Conservation (phyloP, 129 eudicot genomes). For the Sambucus nigra region DNA sequence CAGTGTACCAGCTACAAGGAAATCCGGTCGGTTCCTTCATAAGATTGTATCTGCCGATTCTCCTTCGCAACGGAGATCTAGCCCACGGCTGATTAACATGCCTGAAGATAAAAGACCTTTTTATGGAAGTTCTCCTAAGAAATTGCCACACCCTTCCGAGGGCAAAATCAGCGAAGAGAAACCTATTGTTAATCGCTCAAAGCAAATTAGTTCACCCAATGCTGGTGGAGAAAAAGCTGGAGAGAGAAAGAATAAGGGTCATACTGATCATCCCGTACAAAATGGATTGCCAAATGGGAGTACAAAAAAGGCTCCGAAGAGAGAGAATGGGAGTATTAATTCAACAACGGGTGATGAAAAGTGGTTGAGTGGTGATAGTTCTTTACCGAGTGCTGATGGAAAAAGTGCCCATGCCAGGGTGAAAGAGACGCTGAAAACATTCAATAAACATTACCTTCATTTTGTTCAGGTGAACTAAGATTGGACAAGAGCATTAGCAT, state of each 20-base stretch:
- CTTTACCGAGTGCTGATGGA: constrained; percentile 13
- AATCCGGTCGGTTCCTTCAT: constrained; percentile 22
- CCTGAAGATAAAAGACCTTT: constrained; percentile 19
- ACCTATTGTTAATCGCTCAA: background rate
- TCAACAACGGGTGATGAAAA: background rate
- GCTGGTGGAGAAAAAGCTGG: background rate
- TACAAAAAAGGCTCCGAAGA: background rate
- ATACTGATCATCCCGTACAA: background rate
- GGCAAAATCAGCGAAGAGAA: background rate
- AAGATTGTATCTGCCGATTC: constrained; percentile 7
- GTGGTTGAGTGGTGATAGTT: background rate
- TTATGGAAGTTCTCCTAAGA: constrained; percentile 18
- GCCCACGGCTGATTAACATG: constrained; percentile 18
- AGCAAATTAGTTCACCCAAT: background rate
- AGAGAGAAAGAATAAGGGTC: background rate
- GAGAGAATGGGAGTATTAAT: background rate
- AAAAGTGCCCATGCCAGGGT: constrained; percentile 26
- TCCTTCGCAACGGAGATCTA: constrained; percentile 12
- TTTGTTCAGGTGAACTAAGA: constrained; percentile 33
- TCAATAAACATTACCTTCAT: constrained; percentile 32
- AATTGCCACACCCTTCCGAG: background rate
- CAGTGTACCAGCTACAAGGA: constrained; percentile 15
- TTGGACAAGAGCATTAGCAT: no score
- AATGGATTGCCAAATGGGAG: background rate
- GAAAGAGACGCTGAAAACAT: constrained; percentile 23